Percentiles rank a stretch among this genome's conserved stretches.
Conservation (phyloP, 768 basidiomycete genomes). For the Leucocoprinus leucothites region DNA sequence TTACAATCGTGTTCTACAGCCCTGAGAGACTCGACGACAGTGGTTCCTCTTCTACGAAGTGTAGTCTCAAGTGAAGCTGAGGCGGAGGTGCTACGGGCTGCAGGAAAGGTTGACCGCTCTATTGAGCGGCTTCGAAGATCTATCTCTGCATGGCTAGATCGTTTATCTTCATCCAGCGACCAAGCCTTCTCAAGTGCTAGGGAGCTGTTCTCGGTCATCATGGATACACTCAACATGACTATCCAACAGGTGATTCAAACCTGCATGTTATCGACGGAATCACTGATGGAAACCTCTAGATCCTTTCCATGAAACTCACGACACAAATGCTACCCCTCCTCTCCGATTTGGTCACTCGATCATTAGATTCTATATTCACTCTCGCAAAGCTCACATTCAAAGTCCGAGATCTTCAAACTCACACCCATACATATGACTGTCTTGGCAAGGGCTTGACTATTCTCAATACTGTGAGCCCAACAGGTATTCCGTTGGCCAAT, state of each 20-base stretch:
- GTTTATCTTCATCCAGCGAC: constrained; percentile 5
- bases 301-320: not conserved
- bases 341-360: constrained; percentile 35
- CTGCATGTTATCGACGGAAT: not conserved
- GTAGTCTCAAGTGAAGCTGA: constrained; percentile 15
- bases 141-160: constrained; percentile 46
- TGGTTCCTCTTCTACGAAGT: not conserved
- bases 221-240: not conserved
- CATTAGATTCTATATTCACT: constrained; percentile 53
- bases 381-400: constrained; percentile 45
- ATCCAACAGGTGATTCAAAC: not conserved
- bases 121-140: constrained; percentile 56
- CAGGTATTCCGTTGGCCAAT: constrained; percentile 40
- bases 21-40: not conserved
- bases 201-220: constrained; percentile 12
- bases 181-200: not conserved
- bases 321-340: not conserved
- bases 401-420: constrained; percentile 40
- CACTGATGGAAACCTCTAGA: not conserved
- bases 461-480: constrained; percentile 22
- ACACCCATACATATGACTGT: constrained; percentile 41
- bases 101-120: constrained; percentile 56
- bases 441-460: constrained; percentile 41
- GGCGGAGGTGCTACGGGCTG: constrained; percentile 35
- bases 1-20: not conserved